phyloP scores from a whole-genome alignment of 495 filamentous ascomycete species.

The Podospora anserina region DNA sequence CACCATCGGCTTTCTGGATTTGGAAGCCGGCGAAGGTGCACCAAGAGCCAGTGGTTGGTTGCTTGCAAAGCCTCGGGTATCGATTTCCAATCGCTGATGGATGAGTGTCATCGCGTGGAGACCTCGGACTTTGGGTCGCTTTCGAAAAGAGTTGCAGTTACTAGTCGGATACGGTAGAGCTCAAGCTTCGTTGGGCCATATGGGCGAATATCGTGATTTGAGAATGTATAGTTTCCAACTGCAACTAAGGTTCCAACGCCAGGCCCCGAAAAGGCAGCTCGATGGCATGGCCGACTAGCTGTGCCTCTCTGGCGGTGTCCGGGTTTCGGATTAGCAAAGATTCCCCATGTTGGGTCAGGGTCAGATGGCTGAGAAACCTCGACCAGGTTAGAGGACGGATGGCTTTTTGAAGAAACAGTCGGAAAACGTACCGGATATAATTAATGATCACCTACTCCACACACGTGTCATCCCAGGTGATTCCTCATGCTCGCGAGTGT shows the following conservation, averaged over 20 bases:
- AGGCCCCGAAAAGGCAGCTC: not conserved
- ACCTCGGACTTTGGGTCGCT: not conserved
- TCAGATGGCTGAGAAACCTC: not conserved
- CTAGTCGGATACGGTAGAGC: not conserved
- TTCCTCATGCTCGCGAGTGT: not conserved
- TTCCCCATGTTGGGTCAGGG: not conserved
- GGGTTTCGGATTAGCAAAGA: not conserved
- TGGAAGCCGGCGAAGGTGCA: too few relatives aligned
- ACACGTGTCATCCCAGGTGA: not conserved
- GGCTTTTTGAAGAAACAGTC: not conserved
- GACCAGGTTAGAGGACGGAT: too few relatives aligned
- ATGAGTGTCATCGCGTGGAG: not conserved
- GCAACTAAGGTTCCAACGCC: not conserved
- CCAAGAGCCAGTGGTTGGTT: too few relatives aligned
- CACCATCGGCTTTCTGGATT: not conserved
- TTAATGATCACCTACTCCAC: not conserved
- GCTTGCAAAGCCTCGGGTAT: not conserved
- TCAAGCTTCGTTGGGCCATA: not conserved
- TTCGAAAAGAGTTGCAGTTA: not conserved
- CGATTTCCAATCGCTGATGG: not conserved
- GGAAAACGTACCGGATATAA: not conserved
- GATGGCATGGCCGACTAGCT: not conserved
- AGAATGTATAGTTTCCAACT: not conserved
- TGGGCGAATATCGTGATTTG: not conserved
- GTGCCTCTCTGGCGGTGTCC: not conserved